Evolutionary conservation across 306 rosid genomes (phyloP).

Genomic region (Sechiopsis laciniata): DNA sequence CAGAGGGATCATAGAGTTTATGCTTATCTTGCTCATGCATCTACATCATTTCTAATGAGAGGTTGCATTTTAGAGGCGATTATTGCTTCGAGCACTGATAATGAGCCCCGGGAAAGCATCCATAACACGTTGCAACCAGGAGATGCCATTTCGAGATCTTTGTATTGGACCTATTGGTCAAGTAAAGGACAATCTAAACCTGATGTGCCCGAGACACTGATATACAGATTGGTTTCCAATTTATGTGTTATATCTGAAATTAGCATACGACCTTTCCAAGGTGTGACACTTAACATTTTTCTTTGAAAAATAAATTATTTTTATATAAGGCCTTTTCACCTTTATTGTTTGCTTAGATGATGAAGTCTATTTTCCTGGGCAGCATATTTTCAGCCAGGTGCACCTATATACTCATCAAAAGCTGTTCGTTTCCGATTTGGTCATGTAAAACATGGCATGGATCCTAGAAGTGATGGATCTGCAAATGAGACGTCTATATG

Average conservation of each 20-base stretch:
- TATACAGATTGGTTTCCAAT: conserved; percentile 55
- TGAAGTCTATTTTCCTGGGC: conserved; percentile 23
- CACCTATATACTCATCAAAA: conserved; percentile 72
- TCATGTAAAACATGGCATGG: conserved; percentile 34
- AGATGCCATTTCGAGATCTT: conserved; percentile 30
- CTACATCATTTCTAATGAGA: conserved; percentile 25
- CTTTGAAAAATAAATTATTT: neutral
- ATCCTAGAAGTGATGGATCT: conserved; percentile 23
- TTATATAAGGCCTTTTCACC: conserved; percentile 17
- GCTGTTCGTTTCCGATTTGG: conserved; percentile 77
- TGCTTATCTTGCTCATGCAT: conserved; percentile 40
- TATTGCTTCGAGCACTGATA: conserved; percentile 90
- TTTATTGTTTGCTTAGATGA: conserved; percentile 21
- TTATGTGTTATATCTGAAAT: conserved; percentile 61
- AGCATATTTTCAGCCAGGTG: conserved; percentile 65
- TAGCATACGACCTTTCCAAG: conserved; percentile 68
- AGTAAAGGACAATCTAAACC: conserved; percentile 73
- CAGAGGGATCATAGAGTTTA: conserved; percentile 61
- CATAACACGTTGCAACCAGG: conserved; percentile 52
- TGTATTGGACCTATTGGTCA: conserved; percentile 54
- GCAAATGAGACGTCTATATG: conserved; percentile 45
- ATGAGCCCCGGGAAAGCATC: conserved; percentile 71
- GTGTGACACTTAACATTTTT: conserved; percentile 30
- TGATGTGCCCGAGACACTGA: conserved; percentile 69
- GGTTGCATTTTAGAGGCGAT: conserved; percentile 52